Base-by-base conservation (phyloP, 768 basidiomycete species). In the Tulasnella sp. region DNA sequence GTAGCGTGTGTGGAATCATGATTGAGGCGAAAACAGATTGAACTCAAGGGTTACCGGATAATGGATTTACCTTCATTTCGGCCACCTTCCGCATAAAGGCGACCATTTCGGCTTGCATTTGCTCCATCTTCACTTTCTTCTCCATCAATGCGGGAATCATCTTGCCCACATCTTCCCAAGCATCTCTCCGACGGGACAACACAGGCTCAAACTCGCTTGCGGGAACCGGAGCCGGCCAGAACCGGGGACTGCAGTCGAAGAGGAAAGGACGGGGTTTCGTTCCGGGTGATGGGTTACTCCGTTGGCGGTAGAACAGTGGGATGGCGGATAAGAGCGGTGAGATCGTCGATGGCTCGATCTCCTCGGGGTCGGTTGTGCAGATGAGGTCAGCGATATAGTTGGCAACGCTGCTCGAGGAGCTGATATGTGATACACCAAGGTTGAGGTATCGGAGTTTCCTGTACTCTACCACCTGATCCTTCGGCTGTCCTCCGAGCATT, bases 71-170 rank as follows among this genome's bases (percentile, higher is more conserved):
- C 42, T 74, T 74, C 73, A 44, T 44, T 23, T 74, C 48, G 11
- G 29, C 29, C 37, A 74, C 20, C 39, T 51, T 51, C 29, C 73
- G 42, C 42, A 74, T 74, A 9, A 74, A 74, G n/a, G 42, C 48
- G 42, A 74, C 11, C 73, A 74, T 74, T 32, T 74, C 73, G 9
- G 20, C 32, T 40, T 51, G 42, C 37, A 51, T 74, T n/a, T 46
- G 37, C 42, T 74, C 73, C 29, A 39, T 51, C 7, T 48, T 74
- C 42, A 74, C 51, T 51, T 75, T 75, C 40, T 61, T 44, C 40
- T 75, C 74, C 74, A 75, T 75, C 74, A 75, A 42, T 32, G 74
- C 74, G 9, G 74, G 74, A 35, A 75, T 75, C 74, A 75, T 75
- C 74, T 75, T 75, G 37, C 74, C 74, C 29, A 75, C 74, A 57